phyloP scores from a whole-genome alignment of 345 rosid species.

The Diplotaxis tenuifolia region DNA sequence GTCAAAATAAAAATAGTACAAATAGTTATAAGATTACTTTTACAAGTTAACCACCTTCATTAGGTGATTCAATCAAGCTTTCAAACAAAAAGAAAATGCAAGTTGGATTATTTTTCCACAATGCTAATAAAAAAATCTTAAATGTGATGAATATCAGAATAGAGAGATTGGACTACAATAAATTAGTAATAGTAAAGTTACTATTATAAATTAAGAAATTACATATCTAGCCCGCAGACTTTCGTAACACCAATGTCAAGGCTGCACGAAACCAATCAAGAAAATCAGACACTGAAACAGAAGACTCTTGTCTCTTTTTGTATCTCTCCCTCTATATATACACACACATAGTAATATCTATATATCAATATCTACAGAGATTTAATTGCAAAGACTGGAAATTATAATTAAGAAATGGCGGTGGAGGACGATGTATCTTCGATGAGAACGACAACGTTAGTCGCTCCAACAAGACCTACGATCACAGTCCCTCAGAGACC shows the following conservation, averaged over 20 bases:
- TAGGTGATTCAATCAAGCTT: constrained; percentile 13
- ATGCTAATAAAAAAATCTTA: neutral
- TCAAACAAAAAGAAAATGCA: constrained; percentile 6
- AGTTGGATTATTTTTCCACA: constrained; percentile 25
- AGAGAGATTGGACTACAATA: constrained; percentile 28
- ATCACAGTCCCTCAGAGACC: constrained; percentile 72
- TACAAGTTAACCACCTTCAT: constrained; percentile 34
- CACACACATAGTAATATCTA: neutral
- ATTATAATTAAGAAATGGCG: constrained; percentile 42
- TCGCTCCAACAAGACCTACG: constrained; percentile 56
- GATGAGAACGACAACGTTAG: constrained; percentile 30
- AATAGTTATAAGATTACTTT: constrained; percentile 20
- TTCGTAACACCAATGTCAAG: constrained; percentile 35
- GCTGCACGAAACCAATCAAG: constrained; percentile 36
- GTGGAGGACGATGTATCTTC: constrained; percentile 39
- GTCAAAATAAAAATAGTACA: no score
- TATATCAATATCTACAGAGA: constrained; percentile 10
- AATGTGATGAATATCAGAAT: constrained; percentile 19
- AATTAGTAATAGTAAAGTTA: constrained; percentile 3
- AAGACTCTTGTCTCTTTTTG: constrained; percentile 36
- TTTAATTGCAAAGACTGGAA: neutral
- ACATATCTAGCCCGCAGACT: constrained; percentile 33
- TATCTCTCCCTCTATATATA: constrained; percentile 1
- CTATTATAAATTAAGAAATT: constrained; percentile 8
- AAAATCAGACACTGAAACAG: constrained; percentile 21